Percentiles rank a stretch among this genome's conserved stretches.
phyloP scores from a whole-genome alignment of 2,329 filamentous ascomycete species.

The Cadophora sp. region DNA sequence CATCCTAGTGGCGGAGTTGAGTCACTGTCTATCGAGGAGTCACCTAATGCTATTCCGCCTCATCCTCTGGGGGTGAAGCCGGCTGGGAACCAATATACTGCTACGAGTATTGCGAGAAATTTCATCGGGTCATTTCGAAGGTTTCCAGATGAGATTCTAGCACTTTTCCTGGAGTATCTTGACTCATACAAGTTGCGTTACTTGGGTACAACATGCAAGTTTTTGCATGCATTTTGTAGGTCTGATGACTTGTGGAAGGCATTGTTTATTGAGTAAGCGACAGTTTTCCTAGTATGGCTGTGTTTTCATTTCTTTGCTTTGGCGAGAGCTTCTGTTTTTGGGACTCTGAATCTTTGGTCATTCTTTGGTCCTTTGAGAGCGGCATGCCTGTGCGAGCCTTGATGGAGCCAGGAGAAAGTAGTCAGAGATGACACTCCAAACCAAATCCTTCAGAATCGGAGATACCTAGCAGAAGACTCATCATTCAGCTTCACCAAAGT shows the following conservation, averaged over 20 bases:
- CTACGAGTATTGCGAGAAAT: slow-evolving; percentile 69
- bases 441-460: neutral
- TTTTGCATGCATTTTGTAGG: slow-evolving; percentile 83
- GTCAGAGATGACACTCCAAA: neutral
- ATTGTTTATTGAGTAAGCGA: slow-evolving; percentile 81
- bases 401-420: neutral
- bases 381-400: neutral
- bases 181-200: slow-evolving; percentile 66
- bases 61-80: slow-evolving; percentile 89
- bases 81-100: slow-evolving; percentile 79
- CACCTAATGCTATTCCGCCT: slow-evolving; percentile 65
- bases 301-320: neutral
- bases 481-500: neutral
- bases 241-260: slow-evolving; percentile 90
- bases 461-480: neutral
- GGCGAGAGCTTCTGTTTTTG: neutral
- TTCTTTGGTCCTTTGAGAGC: neutral
- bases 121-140: slow-evolving; percentile 69
- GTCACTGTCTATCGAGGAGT: slow-evolving; percentile 50
- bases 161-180: slow-evolving; percentile 77
- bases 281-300: neutral
- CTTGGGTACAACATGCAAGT: slow-evolving; percentile 81
- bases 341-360: neutral
- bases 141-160: slow-evolving; percentile 83
- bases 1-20: slow-evolving; percentile 35